phyloP scores from a whole-genome alignment of 208 protist genomes.

The Leishmania tarentolae region DNA sequence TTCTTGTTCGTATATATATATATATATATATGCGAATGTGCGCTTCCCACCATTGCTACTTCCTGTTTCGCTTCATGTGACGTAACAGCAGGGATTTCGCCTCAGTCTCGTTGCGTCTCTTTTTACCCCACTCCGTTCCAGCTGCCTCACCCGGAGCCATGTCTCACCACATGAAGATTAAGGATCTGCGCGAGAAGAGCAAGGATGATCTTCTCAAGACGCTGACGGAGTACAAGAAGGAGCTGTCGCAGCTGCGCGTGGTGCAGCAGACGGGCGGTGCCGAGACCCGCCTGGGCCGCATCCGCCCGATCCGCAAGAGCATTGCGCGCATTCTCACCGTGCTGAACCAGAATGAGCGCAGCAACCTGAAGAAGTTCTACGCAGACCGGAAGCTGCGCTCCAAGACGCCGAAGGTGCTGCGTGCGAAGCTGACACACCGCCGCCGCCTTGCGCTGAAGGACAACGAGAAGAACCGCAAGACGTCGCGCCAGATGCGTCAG shows the following conservation, averaged over 20 bases:
- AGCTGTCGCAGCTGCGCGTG: conserved; percentile 96
- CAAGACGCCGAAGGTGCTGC: conserved; percentile 81
- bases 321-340: conserved; percentile 98
- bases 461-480: conserved; percentile 92
- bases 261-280: conserved; percentile 94
- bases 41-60: neutral
- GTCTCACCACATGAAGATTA: conserved; percentile 88
- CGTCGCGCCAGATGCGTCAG: conserved; percentile 71
- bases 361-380: conserved; percentile 95
- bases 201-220: conserved; percentile 97
- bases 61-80: neutral
- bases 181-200: conserved; percentile 93
- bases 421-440: conserved; percentile 87
- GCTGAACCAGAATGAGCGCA: conserved; percentile 95
- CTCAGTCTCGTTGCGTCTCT: neutral
- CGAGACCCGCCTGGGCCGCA: conserved; percentile 94
- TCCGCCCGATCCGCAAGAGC: conserved; percentile 96
- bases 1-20: neutral
- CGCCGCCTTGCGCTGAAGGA: conserved; percentile 86
- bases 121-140: neutral
- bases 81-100: neutral
- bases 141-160: conserved; percentile 36
- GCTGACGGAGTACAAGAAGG: conserved; percentile 97
- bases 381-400: conserved; percentile 87
- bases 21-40: neutral